phyloP scores from a whole-genome alignment of 1,139 yeast species.

The Protomyces inouyei region DNA sequence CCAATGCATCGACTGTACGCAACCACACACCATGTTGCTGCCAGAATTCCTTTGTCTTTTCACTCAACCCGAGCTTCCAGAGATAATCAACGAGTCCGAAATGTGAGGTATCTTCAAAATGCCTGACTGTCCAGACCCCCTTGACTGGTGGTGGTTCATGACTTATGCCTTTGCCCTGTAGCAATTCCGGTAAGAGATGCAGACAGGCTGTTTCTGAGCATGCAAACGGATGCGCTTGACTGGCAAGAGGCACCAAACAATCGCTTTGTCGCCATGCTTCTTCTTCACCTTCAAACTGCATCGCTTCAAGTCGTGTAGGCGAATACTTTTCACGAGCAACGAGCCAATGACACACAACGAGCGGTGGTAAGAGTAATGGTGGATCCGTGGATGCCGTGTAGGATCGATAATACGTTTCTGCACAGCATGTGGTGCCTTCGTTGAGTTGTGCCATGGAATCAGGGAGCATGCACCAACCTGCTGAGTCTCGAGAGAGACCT shows the following conservation, averaged over 20 bases:
- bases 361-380: constrained; percentile 11
- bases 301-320: neutral
- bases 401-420: constrained; percentile 15
- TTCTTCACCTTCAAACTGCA: neutral
- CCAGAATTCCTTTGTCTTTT: constrained; percentile 16
- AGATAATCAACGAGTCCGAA: constrained; percentile 25
- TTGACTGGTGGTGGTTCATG: constrained; percentile 16
- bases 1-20: constrained; percentile 6
- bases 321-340: constrained; percentile 3
- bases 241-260: constrained; percentile 8
- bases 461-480: constrained; percentile 15
- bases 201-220: constrained; percentile 6
- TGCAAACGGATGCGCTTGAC: constrained; percentile 14
- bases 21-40: constrained; percentile 15
- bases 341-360: constrained; percentile 19
- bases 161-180: neutral
- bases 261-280: constrained; percentile 20
- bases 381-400: constrained; percentile 13
- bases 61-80: constrained; percentile 9
- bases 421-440: neutral
- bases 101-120: constrained; percentile 10
- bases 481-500: constrained; percentile 9
- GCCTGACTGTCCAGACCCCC: constrained; percentile 21
- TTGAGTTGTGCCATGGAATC: constrained; percentile 16
- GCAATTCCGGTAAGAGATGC: neutral